Evolutionary conservation across 805 yeast genomes (phyloP).

Genomic region (Pichia paraexigua): DNA sequence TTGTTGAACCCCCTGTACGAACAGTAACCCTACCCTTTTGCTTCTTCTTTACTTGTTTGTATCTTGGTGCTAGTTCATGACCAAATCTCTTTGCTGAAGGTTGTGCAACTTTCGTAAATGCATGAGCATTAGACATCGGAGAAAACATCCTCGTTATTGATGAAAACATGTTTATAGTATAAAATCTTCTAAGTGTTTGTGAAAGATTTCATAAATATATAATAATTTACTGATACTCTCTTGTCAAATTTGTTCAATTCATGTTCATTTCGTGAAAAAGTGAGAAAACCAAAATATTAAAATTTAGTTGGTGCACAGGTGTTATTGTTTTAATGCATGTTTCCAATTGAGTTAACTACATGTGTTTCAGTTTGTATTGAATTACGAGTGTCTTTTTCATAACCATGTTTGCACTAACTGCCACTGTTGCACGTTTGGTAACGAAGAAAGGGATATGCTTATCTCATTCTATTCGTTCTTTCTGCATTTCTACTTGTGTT

Average conservation of each 20-base stretch:
- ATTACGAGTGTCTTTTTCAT: not conserved
- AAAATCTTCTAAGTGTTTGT: not conserved
- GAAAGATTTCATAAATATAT: no score
- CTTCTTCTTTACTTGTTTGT: constrained; percentile 58
- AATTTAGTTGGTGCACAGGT: not conserved
- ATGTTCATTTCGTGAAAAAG: not conserved
- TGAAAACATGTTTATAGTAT: constrained; percentile 2
- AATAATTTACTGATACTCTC: no score
- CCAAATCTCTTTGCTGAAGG: constrained; percentile 23
- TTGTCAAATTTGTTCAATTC: not conserved
- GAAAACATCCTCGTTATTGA: constrained; percentile 3
- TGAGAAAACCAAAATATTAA: not conserved
- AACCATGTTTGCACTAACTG: not conserved
- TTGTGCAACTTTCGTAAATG: not conserved
- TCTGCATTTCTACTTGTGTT: not conserved
- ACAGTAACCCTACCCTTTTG: constrained; percentile 94
- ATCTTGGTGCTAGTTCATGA: constrained; percentile 74
- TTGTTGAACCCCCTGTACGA: constrained; percentile 87
- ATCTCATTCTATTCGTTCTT: not conserved
- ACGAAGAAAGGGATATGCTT: not conserved
- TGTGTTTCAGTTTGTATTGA: not conserved
- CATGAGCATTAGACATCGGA: not conserved
- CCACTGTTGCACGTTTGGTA: not conserved
- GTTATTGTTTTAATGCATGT: not conserved
- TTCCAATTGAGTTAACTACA: not conserved